phyloP scores from a whole-genome alignment of 305 asterid genomes.

The Petunia hybrid region DNA sequence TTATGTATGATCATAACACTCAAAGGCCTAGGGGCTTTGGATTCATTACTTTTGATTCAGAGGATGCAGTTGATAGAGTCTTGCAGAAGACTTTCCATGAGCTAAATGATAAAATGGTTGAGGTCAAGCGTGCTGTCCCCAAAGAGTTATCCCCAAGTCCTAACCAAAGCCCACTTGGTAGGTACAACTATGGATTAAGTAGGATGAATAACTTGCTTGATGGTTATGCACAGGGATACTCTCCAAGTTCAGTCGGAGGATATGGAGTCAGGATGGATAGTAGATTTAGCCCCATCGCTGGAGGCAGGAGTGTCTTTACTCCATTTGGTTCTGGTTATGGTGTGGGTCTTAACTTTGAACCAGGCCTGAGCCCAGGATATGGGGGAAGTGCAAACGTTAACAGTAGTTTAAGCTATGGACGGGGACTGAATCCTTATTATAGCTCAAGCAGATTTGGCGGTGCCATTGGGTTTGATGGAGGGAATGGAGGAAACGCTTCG shows the following conservation, averaged over 20 bases:
- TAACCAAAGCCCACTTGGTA: constrained; percentile 45
- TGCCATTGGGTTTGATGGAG: constrained; percentile 47
- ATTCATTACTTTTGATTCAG: constrained; percentile 45
- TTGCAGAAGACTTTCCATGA: constrained; percentile 41
- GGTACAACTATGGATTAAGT: constrained; percentile 47
- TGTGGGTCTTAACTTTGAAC: constrained; percentile 50
- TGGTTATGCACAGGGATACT: constrained; percentile 50
- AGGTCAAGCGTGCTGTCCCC: constrained; percentile 55
- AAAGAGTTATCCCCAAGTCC: constrained; percentile 56
- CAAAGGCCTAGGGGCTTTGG: constrained; percentile 49
- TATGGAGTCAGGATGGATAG: constrained; percentile 58
- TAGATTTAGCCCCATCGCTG: constrained; percentile 44
- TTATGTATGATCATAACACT: constrained; percentile 47
- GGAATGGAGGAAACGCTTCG: constrained; percentile 49
- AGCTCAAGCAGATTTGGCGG: constrained; percentile 46
- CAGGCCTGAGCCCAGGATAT: constrained; percentile 46
- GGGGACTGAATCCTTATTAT: constrained; percentile 44
- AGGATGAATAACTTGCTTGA: constrained; percentile 51
- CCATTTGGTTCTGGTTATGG: constrained; percentile 48
- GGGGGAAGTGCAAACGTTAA: constrained; percentile 43
- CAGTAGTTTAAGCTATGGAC: constrained; percentile 49
- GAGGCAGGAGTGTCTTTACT: constrained; percentile 40
- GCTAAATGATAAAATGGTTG: constrained; percentile 47
- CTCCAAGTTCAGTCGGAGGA: constrained; percentile 49
- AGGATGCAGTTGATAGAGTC: constrained; percentile 45